Evolutionary conservation across 1,284 basidiomycete species (phyloP).

Genomic region (Ceratorhiza oryzae-sativae): DNA sequence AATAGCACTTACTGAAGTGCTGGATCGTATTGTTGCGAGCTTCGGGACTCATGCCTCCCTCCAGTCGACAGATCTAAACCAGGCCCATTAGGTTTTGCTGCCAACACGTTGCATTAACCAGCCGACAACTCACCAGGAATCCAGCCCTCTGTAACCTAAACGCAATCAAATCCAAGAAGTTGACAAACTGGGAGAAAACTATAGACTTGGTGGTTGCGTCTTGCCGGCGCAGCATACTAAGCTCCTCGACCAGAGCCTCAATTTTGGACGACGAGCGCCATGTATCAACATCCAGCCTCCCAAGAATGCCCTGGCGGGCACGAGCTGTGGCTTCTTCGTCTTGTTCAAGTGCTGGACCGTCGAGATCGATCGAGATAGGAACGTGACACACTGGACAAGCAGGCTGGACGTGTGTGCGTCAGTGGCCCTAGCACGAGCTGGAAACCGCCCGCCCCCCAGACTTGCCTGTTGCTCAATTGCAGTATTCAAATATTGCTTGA

Average conservation of each 20-base stretch:
- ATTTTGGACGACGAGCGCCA: conserved; percentile 98
- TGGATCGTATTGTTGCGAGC: conserved; percentile 95
- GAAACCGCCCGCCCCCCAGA: conserved; percentile 44
- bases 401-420: conserved; percentile 60
- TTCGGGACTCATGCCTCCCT: conserved; percentile 97
- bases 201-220: conserved; percentile 96
- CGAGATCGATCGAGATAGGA: conserved; percentile 92
- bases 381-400: conserved; percentile 96
- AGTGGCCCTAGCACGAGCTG: conserved; percentile 1
- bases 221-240: conserved; percentile 81
- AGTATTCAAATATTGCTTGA: conserved; percentile 88
- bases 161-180: conserved; percentile 85
- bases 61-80: conserved; percentile 84
- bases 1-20: conserved; percentile 73
- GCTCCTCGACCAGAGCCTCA: conserved; percentile 94
- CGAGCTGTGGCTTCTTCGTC: conserved; percentile 66
- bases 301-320: conserved; percentile 90
- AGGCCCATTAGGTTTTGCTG: conserved; percentile 5
- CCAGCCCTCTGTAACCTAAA: conserved; percentile 92
- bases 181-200: conserved; percentile 95
- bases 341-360: conserved; percentile 88
- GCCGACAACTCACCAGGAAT: conserved; percentile 66
- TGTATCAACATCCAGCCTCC: conserved; percentile 84
- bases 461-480: conserved; percentile 74
- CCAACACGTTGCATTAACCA: not conserved